phyloP scores from a whole-genome alignment of 257 asterid genomes.

The Fraxinus anomala region DNA sequence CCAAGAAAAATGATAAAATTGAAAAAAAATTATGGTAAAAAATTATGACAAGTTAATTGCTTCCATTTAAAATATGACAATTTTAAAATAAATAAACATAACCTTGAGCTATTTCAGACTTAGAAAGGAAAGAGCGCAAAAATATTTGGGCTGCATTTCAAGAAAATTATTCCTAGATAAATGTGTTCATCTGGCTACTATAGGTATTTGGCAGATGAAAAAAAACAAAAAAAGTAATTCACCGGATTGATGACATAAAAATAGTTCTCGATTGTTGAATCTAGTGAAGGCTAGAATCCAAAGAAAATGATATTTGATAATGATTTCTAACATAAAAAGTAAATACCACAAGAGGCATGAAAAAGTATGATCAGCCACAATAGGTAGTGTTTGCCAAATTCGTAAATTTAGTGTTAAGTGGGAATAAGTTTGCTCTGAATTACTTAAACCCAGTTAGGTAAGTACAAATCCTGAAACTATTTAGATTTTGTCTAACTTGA shows the following conservation, averaged over 20 bases:
- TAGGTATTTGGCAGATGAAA: neutral
- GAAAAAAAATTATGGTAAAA: neutral
- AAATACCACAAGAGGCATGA: neutral
- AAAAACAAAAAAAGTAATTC: neutral
- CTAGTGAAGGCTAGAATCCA: neutral
- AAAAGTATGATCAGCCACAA: neutral
- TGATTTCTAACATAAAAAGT: neutral
- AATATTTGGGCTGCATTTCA: neutral
- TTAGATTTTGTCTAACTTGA: neutral
- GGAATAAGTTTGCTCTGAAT: neutral
- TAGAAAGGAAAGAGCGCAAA: neutral
- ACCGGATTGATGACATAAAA: neutral
- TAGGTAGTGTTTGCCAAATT: neutral
- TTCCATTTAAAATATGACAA: neutral
- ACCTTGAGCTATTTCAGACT: neutral
- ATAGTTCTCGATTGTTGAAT: neutral
- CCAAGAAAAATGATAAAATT: neutral
- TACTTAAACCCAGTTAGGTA: neutral
- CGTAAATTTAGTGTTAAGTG: neutral
- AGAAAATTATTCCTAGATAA: neutral
- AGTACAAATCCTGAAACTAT: neutral
- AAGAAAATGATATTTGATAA: neutral
- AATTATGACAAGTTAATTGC: neutral
- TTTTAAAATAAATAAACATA: neutral
- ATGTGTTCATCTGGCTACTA: neutral